Percentiles rank a stretch among this genome's conserved stretches.
Conservation (phyloP, 306 rosid genomes). For the Castanea crenata region DNA sequence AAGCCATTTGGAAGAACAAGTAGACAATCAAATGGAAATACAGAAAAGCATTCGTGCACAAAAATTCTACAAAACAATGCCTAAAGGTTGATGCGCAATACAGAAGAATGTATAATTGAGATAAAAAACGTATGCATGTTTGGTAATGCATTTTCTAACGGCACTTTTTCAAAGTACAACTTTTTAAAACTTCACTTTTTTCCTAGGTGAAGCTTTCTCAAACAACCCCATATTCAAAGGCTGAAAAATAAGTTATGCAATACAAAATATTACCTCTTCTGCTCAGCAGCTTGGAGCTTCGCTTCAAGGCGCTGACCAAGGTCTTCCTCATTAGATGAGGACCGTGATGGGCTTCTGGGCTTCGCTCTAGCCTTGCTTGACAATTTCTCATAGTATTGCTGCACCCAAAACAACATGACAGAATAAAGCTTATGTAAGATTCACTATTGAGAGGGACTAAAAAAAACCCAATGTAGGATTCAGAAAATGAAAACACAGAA, state of each 20-base stretch:
- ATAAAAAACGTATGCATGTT: background rate
- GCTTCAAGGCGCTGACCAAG: slow-evolving; percentile 85
- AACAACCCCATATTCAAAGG: too few relatives aligned
- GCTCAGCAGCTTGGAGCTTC: slow-evolving; percentile 92
- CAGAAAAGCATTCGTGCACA: background rate
- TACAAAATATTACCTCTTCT: slow-evolving; percentile 56
- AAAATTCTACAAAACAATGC: slow-evolving; percentile 1
- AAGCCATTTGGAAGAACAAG: background rate
- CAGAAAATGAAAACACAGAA: background rate
- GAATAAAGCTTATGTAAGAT: background rate
- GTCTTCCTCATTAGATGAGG: slow-evolving; percentile 72
- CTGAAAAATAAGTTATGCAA: background rate
- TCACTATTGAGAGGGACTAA: background rate
- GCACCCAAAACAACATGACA: slow-evolving; percentile 20
- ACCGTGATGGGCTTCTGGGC: slow-evolving; percentile 70
- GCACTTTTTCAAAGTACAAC: too few relatives aligned
- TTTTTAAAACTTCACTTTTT: too few relatives aligned
- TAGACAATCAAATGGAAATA: background rate
- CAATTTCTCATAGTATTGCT: slow-evolving; percentile 74
- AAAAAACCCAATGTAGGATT: background rate
- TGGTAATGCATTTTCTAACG: too few relatives aligned
- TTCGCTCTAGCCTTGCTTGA: slow-evolving; percentile 89
- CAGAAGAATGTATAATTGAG: background rate
- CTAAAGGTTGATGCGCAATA: background rate
- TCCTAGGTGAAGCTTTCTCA: too few relatives aligned